Percentiles rank a stretch among this genome's conserved stretches.
These are phyloP conservation scores for Pleurozium schreberi DNA, from an alignment of 225 moss, liverwort and hornwort species.

Conservation along the genomic window DNA sequence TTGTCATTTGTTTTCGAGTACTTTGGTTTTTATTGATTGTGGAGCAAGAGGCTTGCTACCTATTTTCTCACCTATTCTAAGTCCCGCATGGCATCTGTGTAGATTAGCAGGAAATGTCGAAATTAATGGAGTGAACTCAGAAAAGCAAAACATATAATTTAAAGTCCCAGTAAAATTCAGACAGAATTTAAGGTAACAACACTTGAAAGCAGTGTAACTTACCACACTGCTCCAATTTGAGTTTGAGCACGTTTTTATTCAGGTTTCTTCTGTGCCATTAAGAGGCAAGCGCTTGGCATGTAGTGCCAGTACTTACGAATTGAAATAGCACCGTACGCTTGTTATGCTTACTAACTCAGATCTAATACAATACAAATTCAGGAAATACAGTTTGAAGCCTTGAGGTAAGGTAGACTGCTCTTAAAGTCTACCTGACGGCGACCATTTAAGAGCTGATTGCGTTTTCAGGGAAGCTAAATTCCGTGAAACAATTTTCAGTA, in stretches of 20 bases:
- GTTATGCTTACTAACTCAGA: neutral
- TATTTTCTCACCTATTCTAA: neutral
- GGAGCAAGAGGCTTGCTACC: neutral
- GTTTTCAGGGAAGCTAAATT: no score
- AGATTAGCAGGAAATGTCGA: neutral
- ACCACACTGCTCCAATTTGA: neutral
- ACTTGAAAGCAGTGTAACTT: neutral
- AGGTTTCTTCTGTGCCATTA: neutral
- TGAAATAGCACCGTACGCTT: neutral
- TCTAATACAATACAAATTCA: neutral
- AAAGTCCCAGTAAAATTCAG: neutral
- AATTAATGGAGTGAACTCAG: neutral
- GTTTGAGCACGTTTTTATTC: neutral
- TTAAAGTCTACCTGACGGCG: no score
- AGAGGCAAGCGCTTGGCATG: neutral
- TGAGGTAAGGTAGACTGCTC: no score
- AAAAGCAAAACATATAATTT: neutral
- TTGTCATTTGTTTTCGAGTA: neutral
- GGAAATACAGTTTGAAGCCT: neutral
- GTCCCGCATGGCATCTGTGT: neutral
- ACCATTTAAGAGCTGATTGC: no score
- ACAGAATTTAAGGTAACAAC: neutral
- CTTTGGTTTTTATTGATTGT: neutral
- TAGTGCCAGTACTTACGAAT: neutral
- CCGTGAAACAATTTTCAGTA: no score